Percentiles rank a stretch among this genome's conserved stretches.
phyloP scores from a whole-genome alignment of 1,284 basidiomycete genomes.

The Takashimella koratensis region DNA sequence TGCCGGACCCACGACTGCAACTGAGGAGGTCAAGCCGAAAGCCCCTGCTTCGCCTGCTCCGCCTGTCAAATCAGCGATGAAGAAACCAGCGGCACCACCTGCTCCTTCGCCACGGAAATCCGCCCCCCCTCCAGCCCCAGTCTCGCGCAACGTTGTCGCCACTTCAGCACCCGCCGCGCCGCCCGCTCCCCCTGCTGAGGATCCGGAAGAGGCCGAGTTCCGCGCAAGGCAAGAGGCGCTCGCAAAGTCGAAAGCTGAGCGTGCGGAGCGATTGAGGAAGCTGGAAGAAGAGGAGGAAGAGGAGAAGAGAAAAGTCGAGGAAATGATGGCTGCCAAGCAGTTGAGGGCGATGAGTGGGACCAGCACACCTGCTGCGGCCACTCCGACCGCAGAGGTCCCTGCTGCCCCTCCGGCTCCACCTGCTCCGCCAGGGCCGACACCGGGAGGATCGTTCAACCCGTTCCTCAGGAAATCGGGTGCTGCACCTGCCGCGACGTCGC shows the following conservation, averaged over 20 bases:
- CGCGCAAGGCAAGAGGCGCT: constrained; percentile 63
- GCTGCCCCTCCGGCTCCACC: constrained; percentile 21
- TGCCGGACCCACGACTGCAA: constrained; percentile 52
- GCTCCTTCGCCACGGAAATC: constrained; percentile 34
- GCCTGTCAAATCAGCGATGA: constrained; percentile 9
- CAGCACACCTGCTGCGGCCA: constrained; percentile 10
- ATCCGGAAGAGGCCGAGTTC: constrained; percentile 64
- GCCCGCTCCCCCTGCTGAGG: constrained; percentile 45
- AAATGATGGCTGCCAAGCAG: constrained; percentile 50
- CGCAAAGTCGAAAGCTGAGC: constrained; percentile 63
- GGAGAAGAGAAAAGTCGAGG: constrained; percentile 61
- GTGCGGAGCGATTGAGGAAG: constrained; percentile 60
- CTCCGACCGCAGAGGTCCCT: constrained; percentile 15
- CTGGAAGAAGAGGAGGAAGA: constrained; percentile 72
- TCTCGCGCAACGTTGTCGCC: constrained; percentile 4
- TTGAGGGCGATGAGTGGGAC: constrained; percentile 14
- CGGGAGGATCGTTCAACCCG: constrained; percentile 41
- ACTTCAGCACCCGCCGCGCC: constrained; percentile 42
- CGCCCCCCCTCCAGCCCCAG: constrained; percentile 24
- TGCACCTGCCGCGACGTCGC: constrained; percentile 21
- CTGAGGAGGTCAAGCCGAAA: constrained; percentile 47
- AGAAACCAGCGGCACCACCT: constrained; percentile 24
- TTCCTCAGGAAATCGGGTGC: constrained; percentile 51
- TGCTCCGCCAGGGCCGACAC: constrained; percentile 16
- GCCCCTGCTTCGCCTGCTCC: constrained; percentile 27